Percentiles rank a stretch among this genome's conserved stretches.
Conservation (phyloP, 306 rosid genomes). For the Trichosanthes truncata region DNA sequence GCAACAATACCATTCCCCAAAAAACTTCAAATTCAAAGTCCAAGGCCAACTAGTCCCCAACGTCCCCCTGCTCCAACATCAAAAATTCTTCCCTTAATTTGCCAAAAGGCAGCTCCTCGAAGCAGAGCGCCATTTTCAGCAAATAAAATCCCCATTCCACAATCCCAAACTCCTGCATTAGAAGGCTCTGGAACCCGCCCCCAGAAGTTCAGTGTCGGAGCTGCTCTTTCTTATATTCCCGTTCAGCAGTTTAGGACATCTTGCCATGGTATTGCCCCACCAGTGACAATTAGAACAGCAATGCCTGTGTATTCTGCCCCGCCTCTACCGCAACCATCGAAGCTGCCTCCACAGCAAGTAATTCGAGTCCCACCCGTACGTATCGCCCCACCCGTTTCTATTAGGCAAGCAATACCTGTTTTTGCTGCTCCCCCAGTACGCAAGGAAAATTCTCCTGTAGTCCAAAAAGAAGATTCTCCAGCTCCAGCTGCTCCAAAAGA, state of each 20-base stretch:
- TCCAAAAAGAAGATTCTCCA: conserved; percentile 25
- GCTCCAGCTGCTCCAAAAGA: conserved; percentile 20
- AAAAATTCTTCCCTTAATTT: conserved; percentile 82
- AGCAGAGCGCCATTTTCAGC: conserved; percentile 31
- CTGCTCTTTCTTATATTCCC: conserved; percentile 83
- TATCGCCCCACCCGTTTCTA: conserved; percentile 62
- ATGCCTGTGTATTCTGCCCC: conserved; percentile 91
- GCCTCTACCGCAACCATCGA: conserved; percentile 54
- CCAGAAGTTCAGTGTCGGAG: conserved; percentile 62
- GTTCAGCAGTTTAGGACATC: conserved; percentile 65
- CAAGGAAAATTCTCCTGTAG: conserved; percentile 33
- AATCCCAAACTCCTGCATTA: conserved; percentile 19
- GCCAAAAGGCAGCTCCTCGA: conserved; percentile 48
- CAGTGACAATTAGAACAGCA: conserved; percentile 74
- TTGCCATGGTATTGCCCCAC: conserved; percentile 82
- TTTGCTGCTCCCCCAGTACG: conserved; percentile 59
- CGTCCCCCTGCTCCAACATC: conserved; percentile 60
- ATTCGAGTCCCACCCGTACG: conserved; percentile 40
- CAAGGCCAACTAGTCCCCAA: conserved; percentile 86
- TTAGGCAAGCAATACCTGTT: conserved; percentile 73
- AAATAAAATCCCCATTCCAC: conserved; percentile 28
- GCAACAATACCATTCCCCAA: conserved; percentile 60
- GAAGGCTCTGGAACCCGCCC: conserved; percentile 51
- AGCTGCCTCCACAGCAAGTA: conserved; percentile 32
- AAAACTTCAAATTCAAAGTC: conserved; percentile 55